phyloP scores from a whole-genome alignment of 2,329 filamentous ascomycete genomes.

The Ceratocystis diversiconidia region DNA sequence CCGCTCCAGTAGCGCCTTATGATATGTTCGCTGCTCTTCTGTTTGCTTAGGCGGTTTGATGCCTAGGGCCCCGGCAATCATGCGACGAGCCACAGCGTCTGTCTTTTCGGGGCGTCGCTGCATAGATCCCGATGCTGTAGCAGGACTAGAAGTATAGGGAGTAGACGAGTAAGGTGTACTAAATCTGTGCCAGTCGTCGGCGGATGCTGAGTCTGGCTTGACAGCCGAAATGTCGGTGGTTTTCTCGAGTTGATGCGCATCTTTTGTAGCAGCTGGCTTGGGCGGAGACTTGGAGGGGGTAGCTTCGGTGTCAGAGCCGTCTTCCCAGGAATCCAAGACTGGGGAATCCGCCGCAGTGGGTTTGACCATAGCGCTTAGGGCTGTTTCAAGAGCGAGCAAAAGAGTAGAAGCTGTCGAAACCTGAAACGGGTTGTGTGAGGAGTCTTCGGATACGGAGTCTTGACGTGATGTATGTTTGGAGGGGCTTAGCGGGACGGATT shows the following conservation, averaged over 20 bases:
- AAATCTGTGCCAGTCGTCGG: conserved; percentile 6
- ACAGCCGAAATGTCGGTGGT: background rate
- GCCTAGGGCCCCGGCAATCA: conserved; percentile 83
- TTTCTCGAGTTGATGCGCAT: background rate
- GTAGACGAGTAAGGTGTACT: background rate
- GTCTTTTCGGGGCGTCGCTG: conserved; percentile 66
- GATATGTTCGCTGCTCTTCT: conserved; percentile 79
- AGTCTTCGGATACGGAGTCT: background rate
- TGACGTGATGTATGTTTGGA: background rate
- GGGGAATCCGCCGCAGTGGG: conserved; percentile 20
- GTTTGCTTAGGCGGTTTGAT: conserved; percentile 67
- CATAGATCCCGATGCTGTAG: background rate
- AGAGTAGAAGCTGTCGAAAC: background rate
- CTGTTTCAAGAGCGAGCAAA: background rate
- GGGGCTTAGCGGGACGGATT: background rate
- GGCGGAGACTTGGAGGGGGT: conserved; percentile 19
- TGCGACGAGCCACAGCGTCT: conserved; percentile 71
- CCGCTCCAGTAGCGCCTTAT: conserved; percentile 66
- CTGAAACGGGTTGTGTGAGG: background rate
- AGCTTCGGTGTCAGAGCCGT: conserved; percentile 38
- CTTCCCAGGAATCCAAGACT: conserved; percentile 35
- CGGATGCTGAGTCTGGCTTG: background rate
- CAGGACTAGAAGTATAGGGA: background rate
- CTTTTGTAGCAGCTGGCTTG: background rate
- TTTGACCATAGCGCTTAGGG: conserved; percentile 1